Percentiles rank a stretch among this genome's conserved stretches.
phyloP scores from a whole-genome alignment of 345 rosid species.

The Moricandia moricandioides region DNA sequence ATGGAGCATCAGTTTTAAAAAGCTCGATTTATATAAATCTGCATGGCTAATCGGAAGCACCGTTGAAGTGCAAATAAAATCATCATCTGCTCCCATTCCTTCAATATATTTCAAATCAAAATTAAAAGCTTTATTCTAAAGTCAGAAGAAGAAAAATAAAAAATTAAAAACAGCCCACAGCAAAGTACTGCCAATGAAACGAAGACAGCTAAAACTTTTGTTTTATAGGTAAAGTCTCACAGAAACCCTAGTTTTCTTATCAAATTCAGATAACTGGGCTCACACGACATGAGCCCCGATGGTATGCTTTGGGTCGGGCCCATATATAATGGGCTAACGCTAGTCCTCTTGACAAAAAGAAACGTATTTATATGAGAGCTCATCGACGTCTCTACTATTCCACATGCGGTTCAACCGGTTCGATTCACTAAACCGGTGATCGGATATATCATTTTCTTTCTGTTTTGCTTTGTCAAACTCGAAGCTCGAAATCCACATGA shows the following conservation, averaged over 20 bases:
- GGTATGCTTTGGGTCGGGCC: background rate
- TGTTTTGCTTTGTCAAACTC: background rate
- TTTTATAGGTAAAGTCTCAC: conserved; percentile 13
- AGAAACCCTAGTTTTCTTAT: conserved; percentile 28
- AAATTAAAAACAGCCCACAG: background rate
- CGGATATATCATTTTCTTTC: background rate
- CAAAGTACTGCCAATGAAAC: background rate
- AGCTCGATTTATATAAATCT: conserved; percentile 56
- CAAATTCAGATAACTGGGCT: background rate
- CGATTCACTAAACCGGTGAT: background rate
- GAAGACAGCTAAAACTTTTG: background rate
- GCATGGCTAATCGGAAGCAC: conserved; percentile 40
- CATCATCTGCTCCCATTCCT: conserved; percentile 51
- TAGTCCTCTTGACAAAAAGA: background rate
- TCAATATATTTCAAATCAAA: background rate
- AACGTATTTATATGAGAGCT: background rate
- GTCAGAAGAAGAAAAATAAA: background rate
- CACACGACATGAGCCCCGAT: too few species aligned
- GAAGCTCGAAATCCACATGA: conserved; percentile 41
- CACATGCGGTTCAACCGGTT: background rate
- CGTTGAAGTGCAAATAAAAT: conserved; percentile 21
- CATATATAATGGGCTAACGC: background rate
- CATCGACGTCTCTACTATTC: background rate
- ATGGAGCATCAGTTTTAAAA: conserved; percentile 70
- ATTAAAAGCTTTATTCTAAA: background rate